Evolutionary conservation across 768 basidiomycete genomes (phyloP).

Genomic region (Russula abietina): DNA sequence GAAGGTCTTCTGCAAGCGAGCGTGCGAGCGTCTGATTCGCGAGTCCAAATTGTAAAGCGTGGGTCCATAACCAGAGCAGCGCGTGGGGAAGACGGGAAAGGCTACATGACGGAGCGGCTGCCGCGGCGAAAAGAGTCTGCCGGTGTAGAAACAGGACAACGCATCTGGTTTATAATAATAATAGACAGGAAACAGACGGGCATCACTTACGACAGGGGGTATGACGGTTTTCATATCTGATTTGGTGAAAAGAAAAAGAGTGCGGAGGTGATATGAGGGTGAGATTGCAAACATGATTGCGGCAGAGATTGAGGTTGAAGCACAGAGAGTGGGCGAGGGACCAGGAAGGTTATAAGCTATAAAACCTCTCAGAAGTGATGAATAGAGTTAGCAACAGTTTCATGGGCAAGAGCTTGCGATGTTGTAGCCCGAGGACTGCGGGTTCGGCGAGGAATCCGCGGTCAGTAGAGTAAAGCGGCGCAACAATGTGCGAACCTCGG

Average conservation of each 20-base stretch:
- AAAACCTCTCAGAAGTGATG: neutral
- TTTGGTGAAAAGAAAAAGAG: conserved; percentile 28
- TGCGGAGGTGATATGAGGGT: conserved; percentile 7
- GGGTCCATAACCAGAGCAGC: conserved; percentile 31
- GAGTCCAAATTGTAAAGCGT: conserved; percentile 30
- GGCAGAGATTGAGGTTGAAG: neutral
- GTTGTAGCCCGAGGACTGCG: too few species aligned
- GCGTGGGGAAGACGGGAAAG: conserved; percentile 12
- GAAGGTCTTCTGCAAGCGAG: conserved; percentile 27
- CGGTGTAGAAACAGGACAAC: neutral
- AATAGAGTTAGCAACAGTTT: too few species aligned
- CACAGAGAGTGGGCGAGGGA: neutral
- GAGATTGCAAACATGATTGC: neutral
- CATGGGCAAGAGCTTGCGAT: neutral
- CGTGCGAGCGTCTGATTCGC: conserved; percentile 30
- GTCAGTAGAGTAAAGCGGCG: neutral
- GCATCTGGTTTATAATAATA: neutral
- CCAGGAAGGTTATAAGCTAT: neutral
- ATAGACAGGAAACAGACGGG: neutral
- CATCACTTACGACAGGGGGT: conserved; percentile 25
- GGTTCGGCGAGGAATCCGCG: neutral
- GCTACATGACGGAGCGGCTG: conserved; percentile 18
- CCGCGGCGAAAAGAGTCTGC: conserved; percentile 21
- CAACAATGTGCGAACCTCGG: neutral
- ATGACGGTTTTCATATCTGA: conserved; percentile 28